Evolutionary conservation across 2,329 filamentous ascomycete genomes (phyloP), one percentile per base, ranked within the genome.

Genomic region (Penicillium vulpinum): DNA sequence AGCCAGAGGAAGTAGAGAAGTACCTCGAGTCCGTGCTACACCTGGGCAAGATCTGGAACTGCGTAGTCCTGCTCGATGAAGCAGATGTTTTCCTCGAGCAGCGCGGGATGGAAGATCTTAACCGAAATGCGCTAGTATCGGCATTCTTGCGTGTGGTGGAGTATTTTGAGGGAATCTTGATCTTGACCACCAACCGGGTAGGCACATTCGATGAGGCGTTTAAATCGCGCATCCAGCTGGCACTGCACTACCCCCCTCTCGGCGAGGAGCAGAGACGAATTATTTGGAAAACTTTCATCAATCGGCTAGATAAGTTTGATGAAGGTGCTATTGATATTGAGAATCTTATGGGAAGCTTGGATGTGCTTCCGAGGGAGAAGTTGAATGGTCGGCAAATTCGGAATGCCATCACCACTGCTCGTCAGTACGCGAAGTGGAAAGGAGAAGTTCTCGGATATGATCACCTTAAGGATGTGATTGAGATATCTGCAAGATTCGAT

Each of bases 71-170:
- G 24, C 38, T 62, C 15, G 58, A 62, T 9, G 55, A 61, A 36
- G 58, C 54, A 13, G 58, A 62, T 35, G 51, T 58, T 13, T 62
- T 62, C 43, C 48, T 62, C 8, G 44, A 60, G 40, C 46, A 54
- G 40, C 52, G 65, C 16, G 36, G 39, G 11, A 28, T 48, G 13
- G 40, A 40, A 24, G 61, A 61, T 22, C 41, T 64, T 8, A 45
- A 64, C n/a, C 57, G 62, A 3, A 67, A 68, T 35, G 61, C 58
- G 11, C 56, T 66, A 2, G 65, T 66, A 7, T 61, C 63, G 10
- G 54, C 66, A 13, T 67, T 67, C 49, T 52, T 67, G 26, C 64
- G 61, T n/a, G 53, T 59, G 31, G 52, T 67, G 4, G 65, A 67
- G 43, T 61, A 66, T 47, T 67, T 59, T 33, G 56, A 67, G 22